Conservation (phyloP, 2,329 filamentous ascomycete genomes). For the Aspergillus niger region DNA sequence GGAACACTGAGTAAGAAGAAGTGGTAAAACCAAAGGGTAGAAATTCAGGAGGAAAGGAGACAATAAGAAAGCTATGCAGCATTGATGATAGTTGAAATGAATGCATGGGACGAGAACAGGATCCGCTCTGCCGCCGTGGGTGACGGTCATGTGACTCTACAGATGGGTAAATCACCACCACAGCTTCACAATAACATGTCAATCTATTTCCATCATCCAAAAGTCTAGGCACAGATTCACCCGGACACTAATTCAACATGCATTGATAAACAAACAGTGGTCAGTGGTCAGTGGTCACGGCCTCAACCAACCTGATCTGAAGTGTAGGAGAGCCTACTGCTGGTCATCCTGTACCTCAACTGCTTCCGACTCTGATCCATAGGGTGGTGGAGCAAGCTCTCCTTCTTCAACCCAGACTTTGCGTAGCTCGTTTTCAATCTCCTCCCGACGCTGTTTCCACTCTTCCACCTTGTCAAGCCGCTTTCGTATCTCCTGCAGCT, state of each 20-base stretch:
- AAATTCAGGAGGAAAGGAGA: background rate
- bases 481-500: conserved; percentile 80
- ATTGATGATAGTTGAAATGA: too few relatives aligned
- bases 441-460: conserved; percentile 75
- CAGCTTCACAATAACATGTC: background rate
- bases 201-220: background rate
- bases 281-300: background rate
- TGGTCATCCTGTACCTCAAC: conserved; percentile 6
- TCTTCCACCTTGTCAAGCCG: conserved; percentile 77
- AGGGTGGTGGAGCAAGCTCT: conserved; percentile 41
- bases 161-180: background rate
- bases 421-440: conserved; percentile 80
- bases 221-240: too few relatives aligned
- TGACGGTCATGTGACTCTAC: conserved; percentile 11
- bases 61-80: background rate
- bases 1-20: background rate
- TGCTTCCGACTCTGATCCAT: conserved; percentile 29
- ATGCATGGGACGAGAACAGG: background rate
- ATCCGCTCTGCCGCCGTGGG: background rate
- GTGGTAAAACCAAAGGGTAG: background rate
- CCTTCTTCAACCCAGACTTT: conserved; percentile 60
- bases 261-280: background rate
- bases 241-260: background rate
- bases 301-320: background rate
- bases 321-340: background rate